These are phyloP conservation scores for Pythium coloratum DNA, from an alignment of 352 stramenopile species.

Conservation along the genomic window DNA sequence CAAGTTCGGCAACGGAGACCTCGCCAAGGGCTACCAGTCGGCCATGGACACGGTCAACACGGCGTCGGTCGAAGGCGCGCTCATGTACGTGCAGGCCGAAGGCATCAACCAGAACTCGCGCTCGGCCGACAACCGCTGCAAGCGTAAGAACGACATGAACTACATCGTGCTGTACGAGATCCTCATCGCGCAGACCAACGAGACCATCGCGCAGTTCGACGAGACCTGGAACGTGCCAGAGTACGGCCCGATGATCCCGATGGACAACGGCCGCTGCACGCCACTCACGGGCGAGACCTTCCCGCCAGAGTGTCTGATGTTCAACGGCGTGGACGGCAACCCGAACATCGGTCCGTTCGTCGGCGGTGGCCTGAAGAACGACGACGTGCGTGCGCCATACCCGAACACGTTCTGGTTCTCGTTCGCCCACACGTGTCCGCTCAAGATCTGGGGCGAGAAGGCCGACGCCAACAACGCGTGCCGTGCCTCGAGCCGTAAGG, in stretches of 20 bases:
- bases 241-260: conserved; percentile 46
- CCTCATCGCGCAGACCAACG: conserved; percentile 45
- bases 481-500: conserved; percentile 48
- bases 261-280: conserved; percentile 43
- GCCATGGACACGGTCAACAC: conserved; percentile 76
- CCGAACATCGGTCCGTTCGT: conserved; percentile 55
- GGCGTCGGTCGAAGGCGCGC: conserved; percentile 60
- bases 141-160: conserved; percentile 52
- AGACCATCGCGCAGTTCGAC: conserved; percentile 43
- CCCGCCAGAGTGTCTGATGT: conserved; percentile 41
- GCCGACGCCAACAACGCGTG: conserved; percentile 40
- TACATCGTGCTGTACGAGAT: conserved; percentile 58
- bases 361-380: conserved; percentile 37
- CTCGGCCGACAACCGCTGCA: conserved; percentile 39
- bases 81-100: conserved; percentile 84
- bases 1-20: conserved; percentile 49
- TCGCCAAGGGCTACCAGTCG: conserved; percentile 52
- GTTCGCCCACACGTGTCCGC: conserved; percentile 48
- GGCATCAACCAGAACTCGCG: conserved; percentile 69
- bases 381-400: conserved; percentile 31
- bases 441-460: conserved; percentile 57
- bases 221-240: conserved; percentile 36
- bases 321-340: conserved; percentile 42
- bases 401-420: conserved; percentile 38
- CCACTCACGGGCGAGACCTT: conserved; percentile 30